Conservation (phyloP, 768 basidiomycete genomes). For the Calocybe indica region DNA sequence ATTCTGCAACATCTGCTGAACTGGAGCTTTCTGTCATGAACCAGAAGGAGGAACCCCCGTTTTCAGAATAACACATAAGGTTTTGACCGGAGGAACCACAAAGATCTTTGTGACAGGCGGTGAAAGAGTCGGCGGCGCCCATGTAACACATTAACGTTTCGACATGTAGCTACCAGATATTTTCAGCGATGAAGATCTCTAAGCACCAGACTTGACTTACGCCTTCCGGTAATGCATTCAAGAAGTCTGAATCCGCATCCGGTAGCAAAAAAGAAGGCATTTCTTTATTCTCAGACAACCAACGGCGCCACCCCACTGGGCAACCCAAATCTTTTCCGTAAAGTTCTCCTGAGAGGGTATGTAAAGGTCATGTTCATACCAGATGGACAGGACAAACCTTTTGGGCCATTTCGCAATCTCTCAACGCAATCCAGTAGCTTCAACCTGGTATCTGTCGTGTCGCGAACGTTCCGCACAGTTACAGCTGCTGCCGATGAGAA, state of each 20-base stretch:
- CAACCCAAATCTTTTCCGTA: conserved; percentile 80
- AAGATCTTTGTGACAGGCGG: conserved; percentile 79
- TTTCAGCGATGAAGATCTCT: neutral
- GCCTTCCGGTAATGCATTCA: conserved; percentile 46
- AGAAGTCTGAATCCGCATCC: conserved; percentile 48
- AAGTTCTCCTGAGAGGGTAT: neutral
- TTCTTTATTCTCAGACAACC: conserved; percentile 40
- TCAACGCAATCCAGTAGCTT: conserved; percentile 47
- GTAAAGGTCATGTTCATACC: conserved; percentile 29
- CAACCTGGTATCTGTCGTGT: conserved; percentile 48
- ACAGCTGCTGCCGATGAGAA: conserved; percentile 36
- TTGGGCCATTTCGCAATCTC: conserved; percentile 28
- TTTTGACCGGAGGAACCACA: conserved; percentile 85
- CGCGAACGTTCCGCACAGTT: conserved; percentile 56
- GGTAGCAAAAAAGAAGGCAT: conserved; percentile 52
- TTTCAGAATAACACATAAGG: conserved; percentile 78
- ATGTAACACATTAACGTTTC: conserved; percentile 86
- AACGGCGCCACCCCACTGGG: conserved; percentile 58
- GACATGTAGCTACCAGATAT: conserved; percentile 40
- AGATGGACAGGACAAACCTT: conserved; percentile 17
- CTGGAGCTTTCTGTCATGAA: conserved; percentile 72
- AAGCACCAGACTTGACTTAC: conserved; percentile 27
- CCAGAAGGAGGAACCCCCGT: conserved; percentile 73
- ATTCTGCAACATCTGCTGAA: conserved; percentile 47
- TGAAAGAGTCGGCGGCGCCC: conserved; percentile 78